phyloP scores from a whole-genome alignment of 2,329 filamentous ascomycete species.

The Talaromyces sp. region DNA sequence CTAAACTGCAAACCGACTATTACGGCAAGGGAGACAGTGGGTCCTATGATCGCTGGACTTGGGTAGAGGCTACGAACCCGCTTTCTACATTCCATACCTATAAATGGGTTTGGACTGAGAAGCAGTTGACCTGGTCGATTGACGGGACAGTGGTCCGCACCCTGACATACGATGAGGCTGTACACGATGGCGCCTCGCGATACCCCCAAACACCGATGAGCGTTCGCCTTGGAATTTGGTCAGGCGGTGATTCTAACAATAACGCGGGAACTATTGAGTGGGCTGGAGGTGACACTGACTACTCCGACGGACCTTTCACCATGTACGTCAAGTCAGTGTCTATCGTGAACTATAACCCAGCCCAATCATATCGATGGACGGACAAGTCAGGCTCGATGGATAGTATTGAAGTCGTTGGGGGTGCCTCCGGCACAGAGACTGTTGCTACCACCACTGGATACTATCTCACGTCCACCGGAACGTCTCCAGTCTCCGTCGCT shows the following conservation, averaged over 20 bases:
- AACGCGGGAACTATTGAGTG: not conserved
- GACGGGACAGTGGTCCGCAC: slow-evolving; percentile 65
- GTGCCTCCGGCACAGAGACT: not conserved
- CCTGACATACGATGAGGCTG: slow-evolving; percentile 57
- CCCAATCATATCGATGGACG: not conserved
- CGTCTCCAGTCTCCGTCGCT: not conserved
- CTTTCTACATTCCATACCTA: slow-evolving; percentile 49
- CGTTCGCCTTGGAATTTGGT: not conserved
- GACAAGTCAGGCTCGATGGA: not conserved
- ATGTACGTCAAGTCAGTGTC: not conserved
- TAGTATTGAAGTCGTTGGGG: not conserved
- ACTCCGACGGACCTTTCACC: not conserved
- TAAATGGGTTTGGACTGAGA: slow-evolving; percentile 66
- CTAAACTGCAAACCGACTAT: slow-evolving; percentile 76
- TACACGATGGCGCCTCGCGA: not conserved
- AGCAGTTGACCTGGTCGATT: slow-evolving; percentile 66
- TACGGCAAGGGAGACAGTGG: slow-evolving; percentile 86
- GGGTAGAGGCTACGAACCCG: slow-evolving; percentile 67
- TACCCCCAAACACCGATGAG: not conserved
- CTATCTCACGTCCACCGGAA: not conserved
- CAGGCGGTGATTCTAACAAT: not conserved
- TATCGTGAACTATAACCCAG: not conserved
- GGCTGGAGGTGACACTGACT: not conserved
- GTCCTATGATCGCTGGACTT: slow-evolving; percentile 81
- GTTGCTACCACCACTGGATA: not conserved